phyloP scores from a whole-genome alignment of 2,329 filamentous ascomycete species.

The Penicillium paneum region DNA sequence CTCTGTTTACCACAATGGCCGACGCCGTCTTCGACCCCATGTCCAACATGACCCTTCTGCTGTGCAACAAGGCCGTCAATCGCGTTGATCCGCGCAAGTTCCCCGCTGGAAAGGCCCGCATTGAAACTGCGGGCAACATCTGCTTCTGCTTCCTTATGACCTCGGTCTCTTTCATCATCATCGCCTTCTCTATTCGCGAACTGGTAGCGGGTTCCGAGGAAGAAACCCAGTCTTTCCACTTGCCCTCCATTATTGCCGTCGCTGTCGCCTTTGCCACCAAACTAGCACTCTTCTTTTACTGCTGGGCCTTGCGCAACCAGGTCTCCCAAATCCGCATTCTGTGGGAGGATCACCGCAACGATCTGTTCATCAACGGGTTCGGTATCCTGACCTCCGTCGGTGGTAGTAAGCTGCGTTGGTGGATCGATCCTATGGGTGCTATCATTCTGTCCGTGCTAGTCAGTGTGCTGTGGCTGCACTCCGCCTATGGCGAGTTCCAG shows the following conservation, averaged over 20 bases:
- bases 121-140: constrained; percentile 95
- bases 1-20: constrained; percentile 95
- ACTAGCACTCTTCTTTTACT: constrained; percentile 80
- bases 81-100: constrained; percentile 82
- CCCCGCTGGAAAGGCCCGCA: constrained; percentile 85
- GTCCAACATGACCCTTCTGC: constrained; percentile 81
- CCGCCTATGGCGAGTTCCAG: constrained; percentile 85
- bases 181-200: constrained; percentile 78
- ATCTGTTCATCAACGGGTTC: constrained; percentile 93
- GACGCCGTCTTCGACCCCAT: constrained; percentile 91
- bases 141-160: constrained; percentile 96
- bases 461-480: constrained; percentile 74
- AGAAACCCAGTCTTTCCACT: constrained; percentile 64
- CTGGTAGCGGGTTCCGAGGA: constrained; percentile 52
- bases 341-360: constrained; percentile 96
- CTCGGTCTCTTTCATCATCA: constrained; percentile 83
- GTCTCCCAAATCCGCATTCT: constrained; percentile 90
- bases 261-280: constrained; percentile 82
- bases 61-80: constrained; percentile 83
- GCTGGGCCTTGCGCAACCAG: constrained; percentile 83
- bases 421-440: constrained; percentile 90
- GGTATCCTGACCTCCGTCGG: constrained; percentile 89
- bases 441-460: constrained; percentile 78
- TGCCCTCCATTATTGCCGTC: constrained; percentile 83
- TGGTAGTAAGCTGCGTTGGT: constrained; percentile 84